These are phyloP conservation scores for Leucocoprinus leucothites DNA, from an alignment of 768 basidiomycete species.

Conservation along the genomic window DNA sequence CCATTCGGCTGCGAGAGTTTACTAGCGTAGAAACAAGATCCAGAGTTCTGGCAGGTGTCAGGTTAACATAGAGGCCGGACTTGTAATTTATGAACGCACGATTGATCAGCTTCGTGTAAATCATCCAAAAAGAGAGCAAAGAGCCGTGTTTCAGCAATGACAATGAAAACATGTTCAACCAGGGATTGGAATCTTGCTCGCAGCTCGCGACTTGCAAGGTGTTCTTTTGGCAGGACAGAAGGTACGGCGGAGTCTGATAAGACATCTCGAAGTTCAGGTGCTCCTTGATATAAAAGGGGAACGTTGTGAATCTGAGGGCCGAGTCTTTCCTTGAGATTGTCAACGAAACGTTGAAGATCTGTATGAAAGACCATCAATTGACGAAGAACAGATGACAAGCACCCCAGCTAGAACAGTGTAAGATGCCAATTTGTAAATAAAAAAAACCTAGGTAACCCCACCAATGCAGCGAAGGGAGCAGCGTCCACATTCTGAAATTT, in stretches of 20 bases:
- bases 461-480: constrained; percentile 67
- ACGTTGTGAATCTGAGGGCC: constrained; percentile 71
- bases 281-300: constrained; percentile 67
- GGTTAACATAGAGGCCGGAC: constrained; percentile 1
- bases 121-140: constrained; percentile 74
- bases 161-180: constrained; percentile 66
- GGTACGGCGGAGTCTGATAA: constrained; percentile 51
- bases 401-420: constrained; percentile 45
- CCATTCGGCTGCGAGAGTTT: constrained; percentile 66
- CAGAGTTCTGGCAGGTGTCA: constrained; percentile 43
- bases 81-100: constrained; percentile 31
- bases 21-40: constrained; percentile 63
- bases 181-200: constrained; percentile 69
- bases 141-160: constrained; percentile 65
- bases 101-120: constrained; percentile 71
- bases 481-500: constrained; percentile 66
- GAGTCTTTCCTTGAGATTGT: constrained; percentile 51
- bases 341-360: constrained; percentile 65
- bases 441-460: constrained; percentile 23
- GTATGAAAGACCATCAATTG: constrained; percentile 75
- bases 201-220: constrained; percentile 55
- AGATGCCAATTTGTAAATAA: not conserved
- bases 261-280: constrained; percentile 66
- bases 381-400: constrained; percentile 66
- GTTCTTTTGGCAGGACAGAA: constrained; percentile 49